Percentiles rank a stretch among this genome's conserved stretches.
Conservation (phyloP, 176 grass and related monocot genomes). For the Triticum monococcum region DNA sequence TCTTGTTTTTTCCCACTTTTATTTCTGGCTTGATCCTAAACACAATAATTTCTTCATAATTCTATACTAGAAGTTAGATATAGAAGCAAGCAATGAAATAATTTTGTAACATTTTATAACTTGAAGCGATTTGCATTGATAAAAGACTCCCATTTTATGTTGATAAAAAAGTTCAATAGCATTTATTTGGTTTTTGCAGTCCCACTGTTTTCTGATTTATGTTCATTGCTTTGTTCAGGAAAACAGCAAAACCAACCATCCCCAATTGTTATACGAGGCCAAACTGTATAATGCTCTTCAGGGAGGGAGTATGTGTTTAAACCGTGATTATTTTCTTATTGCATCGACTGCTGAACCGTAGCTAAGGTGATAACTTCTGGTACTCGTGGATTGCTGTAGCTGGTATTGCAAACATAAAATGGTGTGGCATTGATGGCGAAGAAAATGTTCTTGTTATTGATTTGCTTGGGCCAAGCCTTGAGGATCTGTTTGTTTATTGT, state of each 20-base stretch:
- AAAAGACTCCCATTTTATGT: constrained; percentile 1
- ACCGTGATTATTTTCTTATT: background rate
- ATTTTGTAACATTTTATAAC: background rate
- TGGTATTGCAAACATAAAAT: constrained; percentile 84
- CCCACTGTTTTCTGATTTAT: constrained; percentile 12
- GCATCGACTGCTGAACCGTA: background rate
- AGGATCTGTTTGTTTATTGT: constrained; percentile 82
- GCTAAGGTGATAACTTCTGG: constrained; percentile 10
- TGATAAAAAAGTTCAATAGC: background rate
- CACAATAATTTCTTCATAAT: background rate
- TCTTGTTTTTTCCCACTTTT: background rate
- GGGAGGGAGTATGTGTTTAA: constrained; percentile 62
- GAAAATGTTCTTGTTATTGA: constrained; percentile 88
- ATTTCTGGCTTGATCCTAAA: background rate
- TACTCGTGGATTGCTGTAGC: constrained; percentile 44
- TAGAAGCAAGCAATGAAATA: background rate
- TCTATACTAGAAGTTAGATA: constrained; percentile 13
- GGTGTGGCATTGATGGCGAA: constrained; percentile 70
- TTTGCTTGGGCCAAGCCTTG: constrained; percentile 82
- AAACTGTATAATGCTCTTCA: constrained; percentile 83
- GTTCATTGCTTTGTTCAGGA: constrained; percentile 47
- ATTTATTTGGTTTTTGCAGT: background rate
- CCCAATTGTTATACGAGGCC: constrained; percentile 80
- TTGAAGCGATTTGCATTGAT: background rate
- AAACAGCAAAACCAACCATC: constrained; percentile 80